Evolutionary conservation across 495 filamentous ascomycete genomes (phyloP).

Genomic region (Aspergillus coremiiformis): DNA sequence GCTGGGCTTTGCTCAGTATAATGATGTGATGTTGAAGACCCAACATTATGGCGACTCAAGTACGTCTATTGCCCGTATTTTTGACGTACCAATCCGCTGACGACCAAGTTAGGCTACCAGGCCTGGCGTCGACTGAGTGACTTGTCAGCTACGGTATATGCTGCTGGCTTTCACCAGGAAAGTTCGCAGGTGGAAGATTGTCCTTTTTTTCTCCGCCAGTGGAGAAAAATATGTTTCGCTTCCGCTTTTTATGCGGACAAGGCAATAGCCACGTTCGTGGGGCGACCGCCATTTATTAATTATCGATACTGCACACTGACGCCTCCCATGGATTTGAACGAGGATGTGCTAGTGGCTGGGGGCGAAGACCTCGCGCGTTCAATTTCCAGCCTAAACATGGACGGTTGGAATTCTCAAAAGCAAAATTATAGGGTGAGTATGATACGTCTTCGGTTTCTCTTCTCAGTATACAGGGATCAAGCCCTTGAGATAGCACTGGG

Average conservation of each 20-base stretch:
- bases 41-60: constrained; percentile 46
- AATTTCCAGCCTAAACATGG: constrained; percentile 38
- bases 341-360: constrained; percentile 42
- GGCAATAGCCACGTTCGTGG: constrained; percentile 45
- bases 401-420: constrained; percentile 48
- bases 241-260: constrained; percentile 48
- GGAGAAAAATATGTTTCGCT: constrained; percentile 46
- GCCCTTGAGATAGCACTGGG: constrained; percentile 54
- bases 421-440: constrained; percentile 32
- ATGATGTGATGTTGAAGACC: constrained; percentile 38
- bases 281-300: constrained; percentile 49
- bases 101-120: constrained; percentile 31
- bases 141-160: constrained; percentile 45
- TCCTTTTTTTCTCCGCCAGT: constrained; percentile 46
- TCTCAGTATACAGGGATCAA: constrained; percentile 47
- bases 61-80: constrained; percentile 21
- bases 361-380: constrained; percentile 35
- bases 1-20: constrained; percentile 39
- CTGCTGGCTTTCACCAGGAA: constrained; percentile 52
- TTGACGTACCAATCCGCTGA: not conserved
- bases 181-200: constrained; percentile 32
- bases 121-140: constrained; percentile 50
- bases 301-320: constrained; percentile 48
- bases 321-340: constrained; percentile 51
- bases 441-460: constrained; percentile 42